Base-by-base conservation (phyloP, 2,329 filamentous ascomycete species). In the Cladosporium oxysporum region DNA sequence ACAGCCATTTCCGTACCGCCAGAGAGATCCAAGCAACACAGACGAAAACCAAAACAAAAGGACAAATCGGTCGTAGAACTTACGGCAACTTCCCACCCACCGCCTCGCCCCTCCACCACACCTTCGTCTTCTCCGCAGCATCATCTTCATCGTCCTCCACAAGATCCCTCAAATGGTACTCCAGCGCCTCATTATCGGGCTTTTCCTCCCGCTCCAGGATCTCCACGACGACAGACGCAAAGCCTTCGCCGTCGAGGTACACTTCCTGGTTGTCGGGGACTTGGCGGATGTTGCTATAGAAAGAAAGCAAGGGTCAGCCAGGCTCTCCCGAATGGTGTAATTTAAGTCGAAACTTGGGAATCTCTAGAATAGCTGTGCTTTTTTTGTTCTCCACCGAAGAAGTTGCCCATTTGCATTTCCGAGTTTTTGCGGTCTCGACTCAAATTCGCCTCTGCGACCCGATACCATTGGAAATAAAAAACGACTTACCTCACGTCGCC, bases 211-310 rank as follows among this genome's bases (percentile, higher is more conserved):
- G 90, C 81, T 97, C 90, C 64, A 91, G 90, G 74, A 98, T 92
- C 74, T 98, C 94, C 78, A 97, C 86, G 72, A 97, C 93, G 76
- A 97, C 88, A 79, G 87, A 93, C 3, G 91, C 92, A 78, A 93
- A 93, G 59, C 92, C 93, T 69, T 90, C 85, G 69, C 87, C 85
- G 76, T 96, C 92, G 74, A 97, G 89, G 81, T 89, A 97, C 71
- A 97, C 90, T 83, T 97, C 94, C 81, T 98, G 93, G 78, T 96
- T 91, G 76, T 94, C 90, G 60, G 91, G 91, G 5, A 93, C 88
- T 79, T 92, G 86, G 69, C 91, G 88, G 71, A 93, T 84, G 64
- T 85, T 85, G 80, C 90, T 92, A 70, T 53, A 14, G 16, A 31
- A 16, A 18, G 23, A 26, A 26, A 26, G 23, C 23, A 26, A 26